A percentile compares a stretch with the other conserved stretches of the same genome.
phyloP scores from a whole-genome alignment of 768 basidiomycete genomes.

The Russula lepida region DNA sequence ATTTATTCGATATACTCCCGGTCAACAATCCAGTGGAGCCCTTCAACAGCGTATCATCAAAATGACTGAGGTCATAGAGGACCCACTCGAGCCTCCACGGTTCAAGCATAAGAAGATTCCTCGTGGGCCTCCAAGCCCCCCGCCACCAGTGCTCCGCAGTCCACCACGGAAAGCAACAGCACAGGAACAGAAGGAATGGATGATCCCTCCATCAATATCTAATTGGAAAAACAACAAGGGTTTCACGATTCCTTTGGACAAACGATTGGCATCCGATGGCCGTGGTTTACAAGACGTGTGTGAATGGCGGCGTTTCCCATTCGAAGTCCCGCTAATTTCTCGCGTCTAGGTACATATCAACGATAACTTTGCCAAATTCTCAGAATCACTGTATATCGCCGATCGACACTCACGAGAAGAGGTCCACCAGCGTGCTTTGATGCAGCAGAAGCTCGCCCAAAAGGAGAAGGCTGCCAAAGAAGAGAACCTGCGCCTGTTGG shows the following conservation, averaged over 20 bases:
- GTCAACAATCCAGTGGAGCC: slow-evolving; percentile 68
- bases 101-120: slow-evolving; percentile 99
- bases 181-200: slow-evolving; percentile 99
- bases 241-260: slow-evolving; percentile 97
- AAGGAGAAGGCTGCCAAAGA: slow-evolving; percentile 98
- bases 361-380: slow-evolving; percentile 98
- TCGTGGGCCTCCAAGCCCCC: slow-evolving; percentile 90
- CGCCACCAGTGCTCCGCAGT: slow-evolving; percentile 89
- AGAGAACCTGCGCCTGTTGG: slow-evolving; percentile 87
- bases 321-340: background rate
- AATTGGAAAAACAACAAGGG: slow-evolving; percentile 99
- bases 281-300: slow-evolving; percentile 94
- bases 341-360: slow-evolving; percentile 82
- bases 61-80: slow-evolving; percentile 97
- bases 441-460: slow-evolving; percentile 98
- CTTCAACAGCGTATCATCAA: slow-evolving; percentile 96
- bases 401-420: slow-evolving; percentile 98
- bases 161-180: slow-evolving; percentile 94
- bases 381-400: slow-evolving; percentile 90
- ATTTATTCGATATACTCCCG: slow-evolving; percentile 96
- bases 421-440: slow-evolving; percentile 89
- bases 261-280: slow-evolving; percentile 97
- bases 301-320: slow-evolving; percentile 15
- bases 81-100: slow-evolving; percentile 91
- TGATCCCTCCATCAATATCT: slow-evolving; percentile 99